These are phyloP conservation scores for Didymella keratinophila DNA, from an alignment of 2,329 filamentous ascomycete genomes.

Conservation along the genomic window DNA sequence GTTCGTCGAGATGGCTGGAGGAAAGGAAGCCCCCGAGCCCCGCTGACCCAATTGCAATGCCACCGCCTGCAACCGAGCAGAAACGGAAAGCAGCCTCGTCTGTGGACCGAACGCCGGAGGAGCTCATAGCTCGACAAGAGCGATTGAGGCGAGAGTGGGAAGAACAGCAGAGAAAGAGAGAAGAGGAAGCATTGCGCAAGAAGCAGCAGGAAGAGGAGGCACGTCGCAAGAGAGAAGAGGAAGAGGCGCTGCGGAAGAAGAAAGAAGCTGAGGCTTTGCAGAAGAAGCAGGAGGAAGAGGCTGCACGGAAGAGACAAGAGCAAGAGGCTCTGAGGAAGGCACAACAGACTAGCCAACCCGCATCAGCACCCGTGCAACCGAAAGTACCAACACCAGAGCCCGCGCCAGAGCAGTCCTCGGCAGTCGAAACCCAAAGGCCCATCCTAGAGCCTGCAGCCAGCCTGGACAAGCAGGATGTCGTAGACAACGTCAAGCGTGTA, in stretches of 20 bases:
- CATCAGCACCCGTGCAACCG: not conserved
- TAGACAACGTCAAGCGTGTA: slow-evolving; percentile 45
- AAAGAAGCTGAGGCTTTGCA: slow-evolving; percentile 25
- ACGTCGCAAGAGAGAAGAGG: slow-evolving; percentile 20
- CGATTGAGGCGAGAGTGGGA: slow-evolving; percentile 22
- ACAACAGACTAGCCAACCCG: slow-evolving; percentile 1
- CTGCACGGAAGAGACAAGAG: slow-evolving; percentile 21
- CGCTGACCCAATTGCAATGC: slow-evolving; percentile 32
- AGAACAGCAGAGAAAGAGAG: slow-evolving; percentile 23
- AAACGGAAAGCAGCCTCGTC: slow-evolving; percentile 19
- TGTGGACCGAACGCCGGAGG: slow-evolving; percentile 21
- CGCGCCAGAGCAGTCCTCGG: slow-evolving; percentile 3
- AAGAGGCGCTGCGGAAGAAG: slow-evolving; percentile 17
- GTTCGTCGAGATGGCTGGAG: slow-evolving; percentile 32
- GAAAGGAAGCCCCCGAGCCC: slow-evolving; percentile 28
- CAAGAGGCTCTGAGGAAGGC: slow-evolving; percentile 11
- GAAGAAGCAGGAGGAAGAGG: slow-evolving; percentile 20
- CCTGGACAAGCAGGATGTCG: slow-evolving; percentile 22
- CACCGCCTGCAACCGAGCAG: slow-evolving; percentile 27
- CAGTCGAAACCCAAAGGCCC: slow-evolving; percentile 12
- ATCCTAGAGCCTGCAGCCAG: slow-evolving; percentile 13
- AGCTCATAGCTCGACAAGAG: slow-evolving; percentile 27
- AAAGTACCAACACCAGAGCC: slow-evolving; percentile 2
- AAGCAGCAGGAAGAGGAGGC: slow-evolving; percentile 24
- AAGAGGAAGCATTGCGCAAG: slow-evolving; percentile 24